Conservation (phyloP, 352 stramenopile species). For the Salisapilia sapeloensis region DNA sequence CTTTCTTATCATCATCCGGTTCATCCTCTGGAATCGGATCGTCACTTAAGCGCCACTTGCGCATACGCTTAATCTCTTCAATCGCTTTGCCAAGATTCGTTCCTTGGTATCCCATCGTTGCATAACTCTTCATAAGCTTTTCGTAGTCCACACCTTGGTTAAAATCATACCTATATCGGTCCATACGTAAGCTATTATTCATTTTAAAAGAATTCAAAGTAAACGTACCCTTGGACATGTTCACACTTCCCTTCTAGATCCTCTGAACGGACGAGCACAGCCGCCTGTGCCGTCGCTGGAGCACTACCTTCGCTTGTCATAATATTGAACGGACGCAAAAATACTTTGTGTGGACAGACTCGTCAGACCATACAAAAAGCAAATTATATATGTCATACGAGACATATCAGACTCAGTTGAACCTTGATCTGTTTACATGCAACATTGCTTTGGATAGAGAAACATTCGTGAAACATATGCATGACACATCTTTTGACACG, state of each 20-base stretch:
- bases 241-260: conserved; percentile 49
- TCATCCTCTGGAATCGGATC: conserved; percentile 84
- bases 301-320: neutral
- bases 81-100: conserved; percentile 95
- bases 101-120: conserved; percentile 88
- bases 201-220: neutral
- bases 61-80: conserved; percentile 97
- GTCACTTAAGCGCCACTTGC: conserved; percentile 94
- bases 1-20: conserved; percentile 81
- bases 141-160: conserved; percentile 81
- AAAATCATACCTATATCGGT: conserved; percentile 70
- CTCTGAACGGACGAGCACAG: conserved; percentile 63
- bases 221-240: conserved; percentile 17
- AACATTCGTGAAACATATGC: no score
- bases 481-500: conserved; percentile 37
- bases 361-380: no score
- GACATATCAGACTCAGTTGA: no score
- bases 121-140: conserved; percentile 66
- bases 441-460: no score
- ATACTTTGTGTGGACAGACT: no score
- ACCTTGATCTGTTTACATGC: no score
- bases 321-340: no score
- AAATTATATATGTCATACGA: no score
- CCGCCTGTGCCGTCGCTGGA: conserved; percentile 41
- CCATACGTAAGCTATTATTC: conserved; percentile 1